These are phyloP conservation scores for Rhizopogon vesiculosus DNA, from an alignment of 768 basidiomycete genomes.

Conservation along the genomic window DNA sequence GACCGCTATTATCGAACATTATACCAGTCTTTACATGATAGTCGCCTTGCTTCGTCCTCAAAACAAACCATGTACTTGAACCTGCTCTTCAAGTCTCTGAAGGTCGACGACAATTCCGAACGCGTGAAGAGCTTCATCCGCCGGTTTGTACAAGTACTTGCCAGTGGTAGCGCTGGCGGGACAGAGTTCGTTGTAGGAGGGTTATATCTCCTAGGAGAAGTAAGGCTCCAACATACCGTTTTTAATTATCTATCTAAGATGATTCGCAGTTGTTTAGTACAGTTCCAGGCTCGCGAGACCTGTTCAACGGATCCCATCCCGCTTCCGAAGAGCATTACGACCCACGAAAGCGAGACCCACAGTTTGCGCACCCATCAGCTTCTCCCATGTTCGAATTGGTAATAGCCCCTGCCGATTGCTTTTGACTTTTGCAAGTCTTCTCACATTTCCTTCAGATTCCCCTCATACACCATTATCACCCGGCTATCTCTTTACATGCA, in stretches of 20 bases:
- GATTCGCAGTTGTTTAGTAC: constrained; percentile 44
- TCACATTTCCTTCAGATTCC: constrained; percentile 49
- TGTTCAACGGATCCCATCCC: constrained; percentile 35
- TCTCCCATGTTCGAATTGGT: constrained; percentile 91
- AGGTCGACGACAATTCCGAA: constrained; percentile 52
- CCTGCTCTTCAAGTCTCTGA: constrained; percentile 85
- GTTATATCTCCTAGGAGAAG: constrained; percentile 83
- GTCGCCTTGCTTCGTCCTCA: constrained; percentile 71
- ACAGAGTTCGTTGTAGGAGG: constrained; percentile 89
- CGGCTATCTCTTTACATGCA: constrained; percentile 82
- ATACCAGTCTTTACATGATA: constrained; percentile 86
- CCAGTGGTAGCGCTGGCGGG: constrained; percentile 63
- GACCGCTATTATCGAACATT: constrained; percentile 79
- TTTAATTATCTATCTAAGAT: not conserved
- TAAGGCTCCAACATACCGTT: constrained; percentile 29
- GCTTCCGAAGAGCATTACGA: constrained; percentile 54
- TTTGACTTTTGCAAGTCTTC: not conserved
- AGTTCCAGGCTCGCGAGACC: constrained; percentile 38
- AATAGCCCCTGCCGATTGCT: constrained; percentile 21
- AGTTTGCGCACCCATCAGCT: constrained; percentile 73
- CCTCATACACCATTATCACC: constrained; percentile 84
- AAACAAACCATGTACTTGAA: constrained; percentile 99
- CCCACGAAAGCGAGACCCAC: constrained; percentile 85
- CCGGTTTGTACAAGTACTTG: constrained; percentile 78
- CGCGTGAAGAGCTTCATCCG: constrained; percentile 79